Base-by-base conservation (phyloP, 805 yeast species). In the Candida easanensis region DNA sequence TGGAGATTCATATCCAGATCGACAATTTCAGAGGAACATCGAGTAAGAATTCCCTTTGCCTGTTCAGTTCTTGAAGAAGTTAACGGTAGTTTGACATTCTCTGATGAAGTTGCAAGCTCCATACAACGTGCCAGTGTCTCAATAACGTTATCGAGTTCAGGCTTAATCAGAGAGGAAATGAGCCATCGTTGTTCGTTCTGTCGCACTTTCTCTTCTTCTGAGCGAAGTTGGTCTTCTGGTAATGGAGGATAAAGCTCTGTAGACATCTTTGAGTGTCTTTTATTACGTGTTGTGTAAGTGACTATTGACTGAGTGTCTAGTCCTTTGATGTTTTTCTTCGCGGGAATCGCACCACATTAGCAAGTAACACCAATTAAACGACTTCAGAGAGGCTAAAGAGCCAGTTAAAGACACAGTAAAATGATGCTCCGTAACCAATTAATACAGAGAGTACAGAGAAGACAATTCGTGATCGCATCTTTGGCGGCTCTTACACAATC, bases 1-100 rank as follows among this genome's bases (percentile, higher is more conserved):
- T 62, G 62, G 32, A 76, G 57, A 0, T 59, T 48, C 11, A 75
- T 58, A 33, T 70, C 71, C 47, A 82, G 58, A 23, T 74, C 75
- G 1, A 74, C 66, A 5, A 84, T 65, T 47, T 72, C 71, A 11
- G 74, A 70, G 6, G 82, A 81, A 41, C 69, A 72, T 39, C 90
- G 60, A 0, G 77, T 74, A 0, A 83, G 58, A 1, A 79, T 69
- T 0, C 91, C 91, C 46, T 81, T 80, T 14, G 82, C 61, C 3
- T 69, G 62, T 44, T 80, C 84, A 43, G 75, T 73, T 42, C 80
- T 74, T 14, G 71, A 65, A 0, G 80, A 70, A 0, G 80, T 67
- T 6, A 84, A 62, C 0, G 89, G 85, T 39, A 84, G 65, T 44
- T 75, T 80, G 40, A 79, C 70, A 13, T 73, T 63, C 10, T 64